Conservation (phyloP, 2,329 filamentous ascomycete genomes). For the Chaetomiaceae sp. region DNA sequence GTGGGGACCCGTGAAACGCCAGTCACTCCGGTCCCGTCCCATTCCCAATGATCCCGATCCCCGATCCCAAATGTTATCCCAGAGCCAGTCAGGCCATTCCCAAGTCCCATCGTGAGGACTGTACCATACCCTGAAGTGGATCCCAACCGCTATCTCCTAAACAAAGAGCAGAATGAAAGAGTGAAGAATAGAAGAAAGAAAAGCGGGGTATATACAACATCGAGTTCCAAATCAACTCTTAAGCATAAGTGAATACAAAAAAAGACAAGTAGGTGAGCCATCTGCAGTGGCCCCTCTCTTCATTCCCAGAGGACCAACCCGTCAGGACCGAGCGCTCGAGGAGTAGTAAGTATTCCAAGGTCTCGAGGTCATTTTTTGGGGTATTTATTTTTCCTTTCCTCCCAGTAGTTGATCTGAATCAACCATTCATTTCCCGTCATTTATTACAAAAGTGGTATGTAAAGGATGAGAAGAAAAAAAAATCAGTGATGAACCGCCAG, state of each 20-base stretch:
- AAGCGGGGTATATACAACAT: conserved; percentile 10
- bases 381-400: background rate
- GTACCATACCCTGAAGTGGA: too few species aligned
- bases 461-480: background rate
- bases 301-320: background rate
- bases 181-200: background rate
- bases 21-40: too few species aligned
- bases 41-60: too few species aligned
- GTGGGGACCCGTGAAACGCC: too few species aligned
- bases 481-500: background rate
- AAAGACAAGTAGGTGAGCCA: too few species aligned
- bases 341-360: too few species aligned
- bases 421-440: background rate
- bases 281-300: too few species aligned
- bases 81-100: too few species aligned
- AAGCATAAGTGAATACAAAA: conserved; percentile 1
- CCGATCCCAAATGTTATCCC: background rate
- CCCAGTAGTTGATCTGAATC: background rate
- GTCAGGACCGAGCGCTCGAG: too few species aligned
- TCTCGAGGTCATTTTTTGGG: background rate
- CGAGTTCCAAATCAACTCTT: background rate
- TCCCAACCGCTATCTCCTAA: too few species aligned
- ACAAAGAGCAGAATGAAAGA: too few species aligned
- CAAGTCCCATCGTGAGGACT: too few species aligned
- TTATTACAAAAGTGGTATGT: conserved; percentile 18